A percentile compares a stretch with the other conserved stretches of the same genome.
These are phyloP conservation scores for Osmozyma mogii DNA, from an alignment of 805 yeast genomes.

Conservation along the genomic window DNA sequence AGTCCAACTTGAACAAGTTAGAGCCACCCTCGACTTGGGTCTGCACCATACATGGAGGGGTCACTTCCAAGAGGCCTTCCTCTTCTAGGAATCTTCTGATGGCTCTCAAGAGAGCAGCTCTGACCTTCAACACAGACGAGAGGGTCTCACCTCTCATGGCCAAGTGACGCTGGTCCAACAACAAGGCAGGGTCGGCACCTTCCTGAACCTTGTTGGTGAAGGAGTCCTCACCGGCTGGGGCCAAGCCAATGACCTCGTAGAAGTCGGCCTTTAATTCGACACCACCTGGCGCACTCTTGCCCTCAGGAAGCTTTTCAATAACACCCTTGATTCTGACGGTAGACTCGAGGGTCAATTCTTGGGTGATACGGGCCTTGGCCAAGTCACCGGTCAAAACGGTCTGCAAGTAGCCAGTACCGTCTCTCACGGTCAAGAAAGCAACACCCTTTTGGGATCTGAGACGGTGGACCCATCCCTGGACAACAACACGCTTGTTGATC, in stretches of 20 bases:
- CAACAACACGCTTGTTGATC: conserved; percentile 64
- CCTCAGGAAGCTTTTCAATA: conserved; percentile 81
- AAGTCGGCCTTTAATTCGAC: conserved; percentile 89
- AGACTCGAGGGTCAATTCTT: conserved; percentile 81
- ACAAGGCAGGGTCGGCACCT: conserved; percentile 84
- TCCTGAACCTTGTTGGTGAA: conserved; percentile 93
- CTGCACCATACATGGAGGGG: conserved; percentile 99
- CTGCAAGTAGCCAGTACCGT: conserved; percentile 89
- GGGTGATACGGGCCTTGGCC: conserved; percentile 83
- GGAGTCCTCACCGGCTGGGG: conserved; percentile 94
- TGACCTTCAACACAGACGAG: conserved; percentile 87
- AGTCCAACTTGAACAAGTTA: conserved; percentile 83
- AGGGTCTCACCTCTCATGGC: conserved; percentile 94
- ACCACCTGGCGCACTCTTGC: conserved; percentile 96
- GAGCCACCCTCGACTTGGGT: conserved; percentile 99
- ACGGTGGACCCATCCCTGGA: conserved; percentile 96
- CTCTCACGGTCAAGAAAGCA: conserved; percentile 86
- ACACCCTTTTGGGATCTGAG: conserved; percentile 88
- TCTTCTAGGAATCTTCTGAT: conserved; percentile 72
- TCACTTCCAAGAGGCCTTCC: conserved; percentile 77
- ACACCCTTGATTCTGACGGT: conserved; percentile 77
- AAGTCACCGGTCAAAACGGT: conserved; percentile 83
- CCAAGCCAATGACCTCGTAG: conserved; percentile 83
- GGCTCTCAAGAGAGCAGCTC: conserved; percentile 69
- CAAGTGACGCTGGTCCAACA: conserved; percentile 92